These are phyloP conservation scores for Lipomyces oligophaga DNA, from an alignment of 805 yeast species.

Conservation along the genomic window DNA sequence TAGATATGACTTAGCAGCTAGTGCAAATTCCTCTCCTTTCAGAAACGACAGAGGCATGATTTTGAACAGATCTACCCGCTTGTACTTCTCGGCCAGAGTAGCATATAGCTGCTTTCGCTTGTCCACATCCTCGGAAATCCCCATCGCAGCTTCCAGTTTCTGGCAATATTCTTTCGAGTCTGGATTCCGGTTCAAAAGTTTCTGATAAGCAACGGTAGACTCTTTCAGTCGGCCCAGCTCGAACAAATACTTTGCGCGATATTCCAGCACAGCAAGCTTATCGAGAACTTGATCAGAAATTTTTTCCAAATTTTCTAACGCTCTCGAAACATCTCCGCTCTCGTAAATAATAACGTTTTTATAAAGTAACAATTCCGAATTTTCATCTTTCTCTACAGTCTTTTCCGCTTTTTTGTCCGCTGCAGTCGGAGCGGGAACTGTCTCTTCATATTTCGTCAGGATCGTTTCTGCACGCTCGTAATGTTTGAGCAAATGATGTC, in stretches of 20 bases:
- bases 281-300: constrained; percentile 56
- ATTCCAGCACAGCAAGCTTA: constrained; percentile 58
- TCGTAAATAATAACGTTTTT: constrained; percentile 63
- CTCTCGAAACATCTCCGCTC: constrained; percentile 59
- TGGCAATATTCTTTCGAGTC: constrained; percentile 66
- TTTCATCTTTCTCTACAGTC: constrained; percentile 58
- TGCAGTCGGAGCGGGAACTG: constrained; percentile 63
- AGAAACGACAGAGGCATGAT: constrained; percentile 74
- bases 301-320: constrained; percentile 53
- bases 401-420: constrained; percentile 33
- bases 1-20: constrained; percentile 53
- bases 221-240: constrained; percentile 55
- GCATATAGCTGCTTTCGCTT: constrained; percentile 57
- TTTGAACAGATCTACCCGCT: constrained; percentile 71
- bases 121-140: constrained; percentile 45
- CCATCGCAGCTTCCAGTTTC: constrained; percentile 62
- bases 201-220: constrained; percentile 65
- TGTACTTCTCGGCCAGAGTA: constrained; percentile 65
- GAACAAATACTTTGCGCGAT: constrained; percentile 59
- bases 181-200: constrained; percentile 77
- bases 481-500: constrained; percentile 72
- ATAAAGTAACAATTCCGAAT: constrained; percentile 74
- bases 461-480: constrained; percentile 66
- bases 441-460: constrained; percentile 67
- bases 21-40: constrained; percentile 47